Evolutionary conservation across 2,329 filamentous ascomycete species (phyloP).

Genomic region (Dactylonectria macrodidyma): DNA sequence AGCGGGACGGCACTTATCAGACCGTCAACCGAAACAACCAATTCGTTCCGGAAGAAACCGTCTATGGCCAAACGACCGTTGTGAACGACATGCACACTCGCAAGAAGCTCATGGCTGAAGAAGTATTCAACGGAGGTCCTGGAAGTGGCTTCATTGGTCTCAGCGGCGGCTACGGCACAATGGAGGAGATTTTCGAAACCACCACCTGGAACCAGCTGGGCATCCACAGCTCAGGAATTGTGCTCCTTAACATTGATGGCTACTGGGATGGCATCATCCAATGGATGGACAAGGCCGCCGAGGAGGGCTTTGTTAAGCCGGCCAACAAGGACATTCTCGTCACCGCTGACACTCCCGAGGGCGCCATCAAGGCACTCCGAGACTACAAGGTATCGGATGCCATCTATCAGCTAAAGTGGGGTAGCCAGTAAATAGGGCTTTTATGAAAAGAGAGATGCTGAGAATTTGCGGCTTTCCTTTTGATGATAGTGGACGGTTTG

Average conservation of each 20-base stretch:
- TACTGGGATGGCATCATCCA: conserved; percentile 91
- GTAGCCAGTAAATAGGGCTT: conserved; percentile 66
- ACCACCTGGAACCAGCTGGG: conserved; percentile 97
- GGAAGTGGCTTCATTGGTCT: conserved; percentile 93
- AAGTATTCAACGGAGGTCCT: conserved; percentile 85
- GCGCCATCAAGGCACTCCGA: conserved; percentile 78
- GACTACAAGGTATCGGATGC: conserved; percentile 84
- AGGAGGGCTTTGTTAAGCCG: conserved; percentile 81
- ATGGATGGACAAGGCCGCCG: conserved; percentile 85
- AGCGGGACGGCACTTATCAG: conserved; percentile 75
- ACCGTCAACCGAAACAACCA: conserved; percentile 63
- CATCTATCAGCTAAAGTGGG: conserved; percentile 88
- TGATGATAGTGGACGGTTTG: conserved; percentile 27
- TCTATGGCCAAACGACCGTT: conserved; percentile 88
- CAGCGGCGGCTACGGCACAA: conserved; percentile 90
- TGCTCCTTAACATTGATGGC: conserved; percentile 88
- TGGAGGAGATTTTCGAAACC: conserved; percentile 95
- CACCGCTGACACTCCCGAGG: conserved; percentile 80
- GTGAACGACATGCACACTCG: conserved; percentile 97
- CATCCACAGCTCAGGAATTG: conserved; percentile 86
- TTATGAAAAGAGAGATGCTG: conserved; percentile 28
- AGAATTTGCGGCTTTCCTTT: conserved; percentile 22
- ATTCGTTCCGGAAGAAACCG: conserved; percentile 72
- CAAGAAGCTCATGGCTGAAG: conserved; percentile 93
- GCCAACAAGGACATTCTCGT: conserved; percentile 83